Evolutionary conservation across 176 grass and related monocot species (phyloP).

Genomic region (Aegilops bicornis): DNA sequence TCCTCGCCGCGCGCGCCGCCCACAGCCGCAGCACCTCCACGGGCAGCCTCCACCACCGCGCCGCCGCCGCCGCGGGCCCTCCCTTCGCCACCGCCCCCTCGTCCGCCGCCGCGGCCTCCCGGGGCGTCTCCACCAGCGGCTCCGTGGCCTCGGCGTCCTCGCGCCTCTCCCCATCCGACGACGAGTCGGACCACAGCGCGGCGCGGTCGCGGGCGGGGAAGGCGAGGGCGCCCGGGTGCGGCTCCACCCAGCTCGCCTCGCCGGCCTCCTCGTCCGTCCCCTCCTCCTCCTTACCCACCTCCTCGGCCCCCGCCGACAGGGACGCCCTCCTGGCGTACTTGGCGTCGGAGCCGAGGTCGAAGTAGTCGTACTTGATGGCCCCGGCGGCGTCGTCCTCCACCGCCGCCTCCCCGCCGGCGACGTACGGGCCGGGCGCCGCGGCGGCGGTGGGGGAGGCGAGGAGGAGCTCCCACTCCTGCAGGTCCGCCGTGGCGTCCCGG

Average conservation of each 20-base stretch:
- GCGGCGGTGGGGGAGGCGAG: constrained; percentile 32
- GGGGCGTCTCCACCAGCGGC: constrained; percentile 16
- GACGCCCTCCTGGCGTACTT: constrained; percentile 48
- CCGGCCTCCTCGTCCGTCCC: constrained; percentile 35
- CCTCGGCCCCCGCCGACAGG: not conserved
- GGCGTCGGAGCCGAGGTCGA: constrained; percentile 59
- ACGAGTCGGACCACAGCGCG: constrained; percentile 71
- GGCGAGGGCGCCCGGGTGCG: constrained; percentile 55
- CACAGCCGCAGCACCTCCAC: constrained; percentile 66
- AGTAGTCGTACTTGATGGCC: constrained; percentile 84
- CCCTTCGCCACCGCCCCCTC: constrained; percentile 33
- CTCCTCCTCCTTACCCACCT: constrained; percentile 12
- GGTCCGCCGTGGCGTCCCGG: constrained; percentile 30
- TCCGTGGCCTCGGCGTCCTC: constrained; percentile 31
- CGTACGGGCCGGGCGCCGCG: not conserved
- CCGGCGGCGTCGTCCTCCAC: constrained; percentile 44
- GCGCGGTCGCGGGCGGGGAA: constrained; percentile 50
- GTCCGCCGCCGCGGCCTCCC: not conserved
- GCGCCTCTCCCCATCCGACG: constrained; percentile 52
- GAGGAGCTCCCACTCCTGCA: constrained; percentile 80
- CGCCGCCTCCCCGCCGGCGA: not conserved
- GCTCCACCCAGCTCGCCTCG: constrained; percentile 69
- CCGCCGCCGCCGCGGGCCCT: constrained; percentile 18
- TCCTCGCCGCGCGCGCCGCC: constrained; percentile 52
- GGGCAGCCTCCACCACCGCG: constrained; percentile 77